Base-by-base conservation (phyloP, 352 stramenopile species). In the Blastocystis sp. region DNA sequence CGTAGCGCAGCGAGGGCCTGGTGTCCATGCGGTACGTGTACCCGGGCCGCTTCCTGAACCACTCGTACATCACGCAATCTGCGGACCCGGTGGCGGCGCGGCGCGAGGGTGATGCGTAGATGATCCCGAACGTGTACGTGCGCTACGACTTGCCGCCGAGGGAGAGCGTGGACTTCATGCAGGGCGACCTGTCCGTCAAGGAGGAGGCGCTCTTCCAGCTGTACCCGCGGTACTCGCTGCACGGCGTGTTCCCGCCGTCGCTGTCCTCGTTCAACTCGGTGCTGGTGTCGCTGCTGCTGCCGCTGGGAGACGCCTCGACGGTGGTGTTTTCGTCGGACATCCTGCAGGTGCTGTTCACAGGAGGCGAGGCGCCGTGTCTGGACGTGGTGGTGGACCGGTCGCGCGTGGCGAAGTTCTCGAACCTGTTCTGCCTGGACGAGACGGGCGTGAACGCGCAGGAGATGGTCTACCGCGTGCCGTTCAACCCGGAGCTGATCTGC, bases 1-100 rank as follows among this genome's bases (percentile, higher is more conserved):
- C 14, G 48, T 56, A 52, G 11, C 40, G 28, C n/a, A 76, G 53
- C 10, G 38, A 76, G 48, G 66, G 66, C n/a, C 38, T 76, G 4
- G 21, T 23, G 5, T 17, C 9, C 41, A 21, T 52, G 38, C 41
- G 48, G 23, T 76, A 41, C 10, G 23, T 64, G 9, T 81, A 40
- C 56, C 70, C 70, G 38, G 28, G 48, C 34, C 38, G 34, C 43
- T 81, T 41, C 53, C 19, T 62, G 3, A 81, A 81, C 45, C 34
- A 62, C 70, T 81, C 59, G 23, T 81, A 81, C 43, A 41, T 81
- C 23, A 43, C 43, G 7, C 70, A 81, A 28, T 81, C 56, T 21
- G 70, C 48, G 28, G 56, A 81, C 38, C 56, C 70, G 7, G 38
- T 81, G 19, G 4, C 3, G 19, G 19, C 48, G 21, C 48, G 4